Base-by-base conservation (phyloP, 768 basidiomycete genomes). In the Phaeolepiota aurea region DNA sequence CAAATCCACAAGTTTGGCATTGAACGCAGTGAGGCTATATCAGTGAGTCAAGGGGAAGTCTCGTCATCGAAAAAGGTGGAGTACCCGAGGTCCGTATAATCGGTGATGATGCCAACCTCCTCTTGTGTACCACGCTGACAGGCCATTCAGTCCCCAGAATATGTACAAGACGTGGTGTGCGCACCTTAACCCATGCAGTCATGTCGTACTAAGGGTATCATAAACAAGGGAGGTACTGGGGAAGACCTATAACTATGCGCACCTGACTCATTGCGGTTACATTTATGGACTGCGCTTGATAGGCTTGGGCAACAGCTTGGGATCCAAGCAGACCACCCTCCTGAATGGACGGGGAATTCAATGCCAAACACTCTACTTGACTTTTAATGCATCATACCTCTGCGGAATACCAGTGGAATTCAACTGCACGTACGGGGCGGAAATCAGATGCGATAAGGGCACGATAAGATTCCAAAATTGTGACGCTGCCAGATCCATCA, bases 151-250 rank as follows among this genome's bases (percentile, higher is more conserved):
- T 40, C 42, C 35, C 20, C 40, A 35, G 47, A n/a, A 15, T 38
- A 48, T 30, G 64, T 54, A 22, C 44, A 54, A 14, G 40, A 12
- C 54, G 69, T 32, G 40, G 38, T 28, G 31, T 35, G 38, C 48
- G 30, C 69, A 68, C 76, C 74, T 90, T 90, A 45, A 94, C 87
- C 90, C 90, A 96, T 41, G 88, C 88, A 15, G 88, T 91, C 88
- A 90, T 90, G 57, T 90, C 87, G 54, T 84, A 87, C 85, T 87
- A 40, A 28, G 23, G 15, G 41, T 43, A 28, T 31, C n/a, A 35
- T 5, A 36, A 23, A 40, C 51, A 44, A 55, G 42, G 20, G 48
- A 44, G 12, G 9, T 25, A 22, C 42, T 43, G 41, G 37, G 40
- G 43, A 43, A 30, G 31, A 14, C 40, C 39, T 41, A 14, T 37